These are phyloP conservation scores for Arctostaphylos glauca DNA, from an alignment of 148 eudicot genomes.

Conservation along the genomic window DNA sequence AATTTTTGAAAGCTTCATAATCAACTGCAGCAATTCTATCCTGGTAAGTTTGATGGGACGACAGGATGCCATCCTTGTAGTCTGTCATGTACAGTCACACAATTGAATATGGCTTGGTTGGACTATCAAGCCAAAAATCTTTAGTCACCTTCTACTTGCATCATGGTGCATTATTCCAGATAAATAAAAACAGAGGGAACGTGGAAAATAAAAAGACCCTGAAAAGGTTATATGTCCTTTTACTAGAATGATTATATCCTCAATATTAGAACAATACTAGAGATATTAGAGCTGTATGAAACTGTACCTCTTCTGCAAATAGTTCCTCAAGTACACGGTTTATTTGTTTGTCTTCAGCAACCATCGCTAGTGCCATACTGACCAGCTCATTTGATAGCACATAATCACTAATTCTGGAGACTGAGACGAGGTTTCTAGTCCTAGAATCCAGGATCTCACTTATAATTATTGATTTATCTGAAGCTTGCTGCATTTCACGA, in stretches of 20 bases:
- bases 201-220: neutral
- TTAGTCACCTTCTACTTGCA: neutral
- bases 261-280: neutral
- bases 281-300: neutral
- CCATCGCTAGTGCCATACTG: conserved; percentile 98
- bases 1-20: neutral
- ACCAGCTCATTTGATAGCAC: conserved; percentile 94
- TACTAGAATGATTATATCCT: neutral
- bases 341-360: conserved; percentile 96
- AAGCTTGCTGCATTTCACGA: conserved; percentile 87
- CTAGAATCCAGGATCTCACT: conserved; percentile 93
- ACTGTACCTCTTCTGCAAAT: conserved; percentile 85
- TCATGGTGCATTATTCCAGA: neutral
- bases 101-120: neutral
- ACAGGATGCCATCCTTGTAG: neutral
- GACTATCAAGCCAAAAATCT: neutral
- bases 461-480: conserved; percentile 80
- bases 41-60: neutral
- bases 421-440: conserved; percentile 89
- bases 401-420: conserved; percentile 89
- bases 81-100: neutral
- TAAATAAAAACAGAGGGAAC: neutral
- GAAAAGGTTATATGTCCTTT: no score
- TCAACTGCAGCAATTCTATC: neutral
- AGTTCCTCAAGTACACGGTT: conserved; percentile 93